Base-by-base conservation (phyloP, 1,139 yeast species). In the Zygotorulaspora mrakii region DNA sequence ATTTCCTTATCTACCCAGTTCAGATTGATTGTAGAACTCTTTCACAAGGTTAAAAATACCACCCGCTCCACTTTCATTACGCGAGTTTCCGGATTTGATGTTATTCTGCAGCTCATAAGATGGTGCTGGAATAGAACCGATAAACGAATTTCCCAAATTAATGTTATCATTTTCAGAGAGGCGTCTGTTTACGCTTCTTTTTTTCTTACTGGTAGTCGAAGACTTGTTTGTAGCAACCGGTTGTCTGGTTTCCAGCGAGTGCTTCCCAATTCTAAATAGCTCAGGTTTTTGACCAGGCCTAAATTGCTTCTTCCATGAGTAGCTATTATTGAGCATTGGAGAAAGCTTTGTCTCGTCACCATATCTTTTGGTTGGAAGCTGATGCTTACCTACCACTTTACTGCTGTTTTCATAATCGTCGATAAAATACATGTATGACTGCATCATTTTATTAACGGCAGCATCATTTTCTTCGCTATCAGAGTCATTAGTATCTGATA, bases 371-470 rank as follows among this genome's bases (percentile, higher is more conserved):
- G 49, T 49, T 10, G 61, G 59, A 10, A 55, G 37, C 29, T 60
- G 66, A 35, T 62, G 57, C 37, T 65, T 61, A 5, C 66, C 66
- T 1, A 62, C 58, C 11, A 60, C 61, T 33, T 62, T 61, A 9
- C 55, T 55, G 24, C 61, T 62, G 43, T 70, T 69, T 17, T 82
- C 88, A 61, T 88, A 88, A 50, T 86, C 84, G 55, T 88, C 95
- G 52, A 88, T 67, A 59, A 89, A 89, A 61, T 87, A 80, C 67
- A 87, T 70, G 59, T 87, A 89, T 1, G 95, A 85, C 55, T 87
- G 87, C 59, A 86, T 77, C 96, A 89, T 89, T 61, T 89, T 89
- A 46, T 87, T 94, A 52, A 86, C 89, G 25, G 79, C 79, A 11
- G 76, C 66, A 27, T 70, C 70, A 38, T 70, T 71, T 40, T 71